Evolutionary conservation across 1,284 basidiomycete species (phyloP), one percentile per base, ranked within the genome.

Genomic region (Heterobasidion parviporum): DNA sequence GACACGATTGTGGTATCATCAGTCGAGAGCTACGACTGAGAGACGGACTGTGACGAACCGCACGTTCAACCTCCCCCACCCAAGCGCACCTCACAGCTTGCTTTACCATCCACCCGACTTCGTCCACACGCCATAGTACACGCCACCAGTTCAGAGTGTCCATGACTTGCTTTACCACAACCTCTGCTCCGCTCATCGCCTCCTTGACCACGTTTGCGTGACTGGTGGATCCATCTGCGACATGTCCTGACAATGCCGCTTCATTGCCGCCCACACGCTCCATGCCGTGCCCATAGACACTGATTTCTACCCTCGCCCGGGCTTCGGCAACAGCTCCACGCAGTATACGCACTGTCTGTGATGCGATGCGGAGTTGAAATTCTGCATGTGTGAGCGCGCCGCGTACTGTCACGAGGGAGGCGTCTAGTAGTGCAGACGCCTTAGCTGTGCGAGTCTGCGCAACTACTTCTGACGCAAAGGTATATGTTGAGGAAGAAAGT

Each of bases 41-140:
- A 18, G 9, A 15, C 35, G 41, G 8, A 32, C 54, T 6, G 8
- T 9, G 12, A 65, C 76, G 47, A 59, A 88, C 89, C 70, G 82
- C 76, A 59, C 76, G 73, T 65, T 92, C 85, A 10, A 93, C 73
- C 5, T 80, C 73, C 20, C 14, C n/a, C 57, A 83, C 87, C 82
- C 89, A 92, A 1, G 74, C 68, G 45, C 70, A 70, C 45, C 78
- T 72, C 8, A 89, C 68, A 43, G 82, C 79, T 12, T 73, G 62
- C 1, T 70, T 73, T 8, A 94, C 68, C 34, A 83, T 75, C 38
- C 72, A 68, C 8, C 77, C 81, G 16, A 92, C 78, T 58, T 92
- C 90, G 65, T 94, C 92, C 1, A 89, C 81, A 8, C 79, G 71
- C 74, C 78, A 80, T 7, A 87, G 63, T 63, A 87, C 52, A 16